Evolutionary conservation across 345 rosid species (phyloP), one percentile per base, ranked within the genome.

Genomic region (Eutrema japonicum): DNA sequence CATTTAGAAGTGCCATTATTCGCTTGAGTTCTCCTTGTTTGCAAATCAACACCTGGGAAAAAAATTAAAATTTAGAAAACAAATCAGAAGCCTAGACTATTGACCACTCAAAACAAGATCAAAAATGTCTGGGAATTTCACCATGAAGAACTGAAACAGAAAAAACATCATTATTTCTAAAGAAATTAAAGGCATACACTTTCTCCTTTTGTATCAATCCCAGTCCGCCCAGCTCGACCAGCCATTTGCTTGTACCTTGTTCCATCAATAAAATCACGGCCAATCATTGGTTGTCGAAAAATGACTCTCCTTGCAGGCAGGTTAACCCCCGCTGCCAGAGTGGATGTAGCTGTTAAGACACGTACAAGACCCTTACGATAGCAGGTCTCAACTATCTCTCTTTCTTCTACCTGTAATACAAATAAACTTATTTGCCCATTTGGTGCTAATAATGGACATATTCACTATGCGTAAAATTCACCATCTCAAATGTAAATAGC

Each of bases 191-290:
- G 68, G 75, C 98, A 59, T 88, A 94, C 98, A 85, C 98, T 94
- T 87, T 94, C 96, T 64, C 98, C 98, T 83, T 88, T 87, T 56
- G 97, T 87, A 79, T 94, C 98, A 76, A 94, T 94, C 76, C 98
- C 98, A 69, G 97, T 91, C 71, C 98, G 93, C 73, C 98, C 98
- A 74, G 98, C 98, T 79, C 98, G 86, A 61, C 98, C 98, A 60
- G 98, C 91, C 98, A 94, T 94, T 84, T 94, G 98, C 82, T 72
- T 91, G 87, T 94, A 94, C 83, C 96, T 91, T 77, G 97, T 94
- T 61, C 96, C 96, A 79, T 94, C 98, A 73, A 94, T 81, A 82
- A 94, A 91, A 86, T 94, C 98, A 74, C 94, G 81, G 49, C 98
- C 98, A 78, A 94, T 83, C 78, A 92, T 85, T 38, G 98, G 97